These are phyloP conservation scores for Symbiotaphrina buchneri DNA, from an alignment of 495 filamentous ascomycete species.

Conservation along the genomic window DNA sequence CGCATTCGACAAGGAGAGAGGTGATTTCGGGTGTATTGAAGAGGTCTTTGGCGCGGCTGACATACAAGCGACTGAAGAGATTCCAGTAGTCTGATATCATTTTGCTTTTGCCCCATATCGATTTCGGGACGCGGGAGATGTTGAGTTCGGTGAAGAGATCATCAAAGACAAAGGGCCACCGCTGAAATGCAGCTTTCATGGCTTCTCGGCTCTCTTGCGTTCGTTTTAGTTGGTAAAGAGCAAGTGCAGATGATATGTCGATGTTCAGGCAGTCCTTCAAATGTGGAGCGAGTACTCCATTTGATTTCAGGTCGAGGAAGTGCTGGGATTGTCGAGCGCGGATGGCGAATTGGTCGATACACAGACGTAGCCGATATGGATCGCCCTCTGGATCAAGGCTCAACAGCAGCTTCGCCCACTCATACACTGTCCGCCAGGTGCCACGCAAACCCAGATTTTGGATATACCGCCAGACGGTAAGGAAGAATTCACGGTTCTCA, in stretches of 20 bases:
- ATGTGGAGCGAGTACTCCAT: slow-evolving; percentile 25
- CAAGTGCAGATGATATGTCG: slow-evolving; percentile 48
- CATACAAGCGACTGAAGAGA: slow-evolving; percentile 59
- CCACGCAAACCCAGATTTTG: slow-evolving; percentile 65
- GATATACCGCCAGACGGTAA: slow-evolving; percentile 76
- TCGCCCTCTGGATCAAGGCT: slow-evolving; percentile 51
- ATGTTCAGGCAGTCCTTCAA: slow-evolving; percentile 35
- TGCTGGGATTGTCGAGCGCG: slow-evolving; percentile 54
- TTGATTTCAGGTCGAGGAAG: slow-evolving; percentile 46
- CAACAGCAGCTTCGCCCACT: slow-evolving; percentile 76
- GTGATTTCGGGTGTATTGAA: slow-evolving; percentile 69
- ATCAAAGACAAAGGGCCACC: slow-evolving; percentile 61
- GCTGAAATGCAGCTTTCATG: slow-evolving; percentile 39
- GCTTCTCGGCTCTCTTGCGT: slow-evolving; percentile 34
- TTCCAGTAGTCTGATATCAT: slow-evolving; percentile 45
- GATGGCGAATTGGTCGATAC: slow-evolving; percentile 67
- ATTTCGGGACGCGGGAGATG: slow-evolving; percentile 43
- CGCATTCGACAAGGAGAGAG: slow-evolving; percentile 48
- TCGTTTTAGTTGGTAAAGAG: slow-evolving; percentile 45
- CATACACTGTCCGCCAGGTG: slow-evolving; percentile 80
- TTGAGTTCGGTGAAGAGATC: slow-evolving; percentile 56
- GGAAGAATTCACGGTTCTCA: slow-evolving; percentile 84
- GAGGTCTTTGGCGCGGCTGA: slow-evolving; percentile 57
- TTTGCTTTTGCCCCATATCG: slow-evolving; percentile 63
- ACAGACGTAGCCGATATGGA: slow-evolving; percentile 56